Percentiles rank a stretch among this genome's conserved stretches.
Conservation (phyloP, 176 grass and related monocot genomes). For the Zoysia japonica region DNA sequence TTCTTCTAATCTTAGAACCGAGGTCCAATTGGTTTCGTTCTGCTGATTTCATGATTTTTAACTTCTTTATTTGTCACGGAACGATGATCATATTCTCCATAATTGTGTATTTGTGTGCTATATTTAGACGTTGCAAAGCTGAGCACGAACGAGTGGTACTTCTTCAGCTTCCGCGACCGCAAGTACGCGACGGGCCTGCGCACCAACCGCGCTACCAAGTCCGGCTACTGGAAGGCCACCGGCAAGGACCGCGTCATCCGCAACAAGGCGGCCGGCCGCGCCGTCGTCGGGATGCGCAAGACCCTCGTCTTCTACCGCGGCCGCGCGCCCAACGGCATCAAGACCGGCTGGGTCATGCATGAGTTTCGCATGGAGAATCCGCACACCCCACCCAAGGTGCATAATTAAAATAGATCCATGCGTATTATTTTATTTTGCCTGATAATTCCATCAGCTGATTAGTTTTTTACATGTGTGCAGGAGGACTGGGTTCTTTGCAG, state of each 20-base stretch:
- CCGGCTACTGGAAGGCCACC: conserved; percentile 88
- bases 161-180: conserved; percentile 88
- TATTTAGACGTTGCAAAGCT: conserved; percentile 66
- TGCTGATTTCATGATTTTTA: background rate
- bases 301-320: conserved; percentile 86
- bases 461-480: conserved; percentile 3
- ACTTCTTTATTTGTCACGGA: background rate
- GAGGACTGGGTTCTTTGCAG: conserved; percentile 82
- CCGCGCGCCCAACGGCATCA: conserved; percentile 75
- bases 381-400: conserved; percentile 58
- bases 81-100: background rate
- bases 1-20: too few relatives aligned
- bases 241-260: conserved; percentile 70
- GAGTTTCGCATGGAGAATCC: conserved; percentile 79
- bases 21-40: too few relatives aligned
- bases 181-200: conserved; percentile 81
- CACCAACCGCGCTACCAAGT: conserved; percentile 77
- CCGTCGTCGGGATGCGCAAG: conserved; percentile 75
- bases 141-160: conserved; percentile 81
- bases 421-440: background rate
- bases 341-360: conserved; percentile 84
- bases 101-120: too few relatives aligned
- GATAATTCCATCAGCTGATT: background rate
- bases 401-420: background rate
- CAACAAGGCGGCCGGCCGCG: conserved; percentile 22